Evolutionary conservation across 805 yeast genomes (phyloP).

Genomic region (Candida arabinofermentans): DNA sequence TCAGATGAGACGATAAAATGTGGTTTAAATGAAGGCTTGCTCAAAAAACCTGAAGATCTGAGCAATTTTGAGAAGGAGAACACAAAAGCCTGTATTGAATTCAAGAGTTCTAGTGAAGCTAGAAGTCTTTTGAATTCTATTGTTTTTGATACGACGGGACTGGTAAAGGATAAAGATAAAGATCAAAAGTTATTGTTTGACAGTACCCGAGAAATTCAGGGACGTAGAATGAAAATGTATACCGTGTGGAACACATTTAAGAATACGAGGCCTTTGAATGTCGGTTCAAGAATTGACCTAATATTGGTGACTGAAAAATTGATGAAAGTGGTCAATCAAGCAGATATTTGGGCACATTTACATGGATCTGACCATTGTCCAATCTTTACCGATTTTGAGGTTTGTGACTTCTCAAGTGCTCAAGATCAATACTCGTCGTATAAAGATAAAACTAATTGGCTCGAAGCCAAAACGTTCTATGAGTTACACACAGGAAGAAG

Average conservation of each 20-base stretch:
- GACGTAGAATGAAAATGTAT: slow-evolving; percentile 61
- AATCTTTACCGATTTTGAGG: slow-evolving; percentile 61
- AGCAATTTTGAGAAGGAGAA: slow-evolving; percentile 36
- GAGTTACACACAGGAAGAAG: slow-evolving; percentile 31
- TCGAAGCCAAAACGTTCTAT: slow-evolving; percentile 53
- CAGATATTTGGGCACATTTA: slow-evolving; percentile 63
- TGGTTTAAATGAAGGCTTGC: slow-evolving; percentile 34
- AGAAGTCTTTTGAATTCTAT: slow-evolving; percentile 45
- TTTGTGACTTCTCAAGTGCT: slow-evolving; percentile 5
- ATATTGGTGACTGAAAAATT: slow-evolving; percentile 49
- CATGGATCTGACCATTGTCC: slow-evolving; percentile 97
- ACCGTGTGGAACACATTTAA: slow-evolving; percentile 89
- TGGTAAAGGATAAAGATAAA: slow-evolving; percentile 22
- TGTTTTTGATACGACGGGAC: slow-evolving; percentile 25
- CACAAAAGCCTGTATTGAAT: slow-evolving; percentile 26
- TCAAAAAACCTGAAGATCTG: slow-evolving; percentile 26
- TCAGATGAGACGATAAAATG: slow-evolving; percentile 65
- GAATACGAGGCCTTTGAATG: slow-evolving; percentile 74
- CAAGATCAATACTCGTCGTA: slow-evolving; percentile 2
- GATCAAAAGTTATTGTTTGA: slow-evolving; percentile 49
- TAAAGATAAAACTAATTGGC: slow-evolving; percentile 29
- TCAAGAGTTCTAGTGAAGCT: slow-evolving; percentile 37
- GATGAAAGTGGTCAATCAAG: slow-evolving; percentile 30
- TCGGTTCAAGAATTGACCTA: slow-evolving; percentile 85
- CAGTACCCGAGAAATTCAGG: slow-evolving; percentile 52